Evolutionary conservation across 441 rosid genomes (phyloP), one percentile per base, ranked within the genome.

Genomic region (Rhodomyrtus psidioides): DNA sequence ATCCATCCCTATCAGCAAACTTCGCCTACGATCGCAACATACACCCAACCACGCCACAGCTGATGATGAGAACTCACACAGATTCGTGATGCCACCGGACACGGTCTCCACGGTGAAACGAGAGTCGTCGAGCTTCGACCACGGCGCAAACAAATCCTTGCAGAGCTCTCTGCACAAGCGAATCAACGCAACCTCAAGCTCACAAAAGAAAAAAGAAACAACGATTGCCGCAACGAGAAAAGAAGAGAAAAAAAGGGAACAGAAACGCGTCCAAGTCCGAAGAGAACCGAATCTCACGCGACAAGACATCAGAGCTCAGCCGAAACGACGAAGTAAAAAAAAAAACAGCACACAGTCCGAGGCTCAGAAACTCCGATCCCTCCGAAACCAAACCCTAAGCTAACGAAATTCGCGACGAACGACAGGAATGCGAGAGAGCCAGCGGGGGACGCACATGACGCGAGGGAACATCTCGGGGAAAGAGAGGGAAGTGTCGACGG

Each of bases 21-120:
- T 8, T 58, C 16, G 17, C 62, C 62, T 14, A 27, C 12, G 19
- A 59, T 14, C 39, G 9, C 70, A 15, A 27, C 17, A 3, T 27
- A 27, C 17, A 27, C 39, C 4, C 70, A 5, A 74, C 12, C 81
- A 42, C 51, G 39, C 26, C 42, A 83, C 51, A 53, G 30, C 6
- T 44, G 14, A 24, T 28, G 9, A n/a, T 16, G 44, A 76, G 55
- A 28, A 83, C 98, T 93, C 82, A 98, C 99, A 89, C 28, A 96
- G 92, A 92, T 98, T 98, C 13, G 99, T 98, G 89, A 98, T 96
- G 91, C 99, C 99, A 17, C 99, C 99, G 26, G 99, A 93, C 39
- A 98, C 94, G 24, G 93, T 94, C 90, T 94, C 92, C 6, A 95
- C 96, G 6, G 91, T 89, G 90, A 98, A 98, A 46, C 92, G 85